Evolutionary conservation across 768 basidiomycete genomes (phyloP).

Genomic region (Lentinula sp.): DNA sequence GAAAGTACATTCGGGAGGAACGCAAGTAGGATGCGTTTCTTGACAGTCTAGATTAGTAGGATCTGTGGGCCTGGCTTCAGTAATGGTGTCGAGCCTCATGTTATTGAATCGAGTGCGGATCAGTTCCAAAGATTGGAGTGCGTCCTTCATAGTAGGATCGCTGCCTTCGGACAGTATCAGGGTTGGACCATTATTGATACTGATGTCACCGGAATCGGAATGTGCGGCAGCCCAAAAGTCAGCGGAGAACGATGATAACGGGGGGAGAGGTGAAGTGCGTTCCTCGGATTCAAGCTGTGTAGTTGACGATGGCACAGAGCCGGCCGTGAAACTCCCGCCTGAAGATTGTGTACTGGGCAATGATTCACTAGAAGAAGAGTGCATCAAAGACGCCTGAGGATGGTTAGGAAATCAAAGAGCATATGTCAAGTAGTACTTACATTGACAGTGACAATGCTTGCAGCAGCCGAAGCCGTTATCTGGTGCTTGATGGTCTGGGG

Average conservation of each 20-base stretch:
- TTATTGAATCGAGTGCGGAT: background rate
- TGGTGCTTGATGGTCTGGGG: background rate
- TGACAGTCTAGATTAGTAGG: background rate
- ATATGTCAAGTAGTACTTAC: background rate
- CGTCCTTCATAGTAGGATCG: background rate
- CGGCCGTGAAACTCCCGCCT: background rate
- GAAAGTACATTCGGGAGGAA: background rate
- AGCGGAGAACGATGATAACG: background rate
- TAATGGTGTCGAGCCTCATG: background rate
- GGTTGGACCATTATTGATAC: too few species aligned
- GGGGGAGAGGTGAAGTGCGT: background rate
- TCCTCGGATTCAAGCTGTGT: background rate
- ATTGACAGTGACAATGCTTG: background rate
- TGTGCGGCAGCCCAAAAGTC: background rate
- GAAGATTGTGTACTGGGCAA: background rate
- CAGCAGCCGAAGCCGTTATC: background rate
- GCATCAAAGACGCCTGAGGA: background rate
- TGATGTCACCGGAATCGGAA: too few species aligned
- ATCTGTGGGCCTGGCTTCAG: background rate
- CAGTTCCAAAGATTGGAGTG: background rate
- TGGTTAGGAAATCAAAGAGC: background rate
- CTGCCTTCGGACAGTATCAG: background rate
- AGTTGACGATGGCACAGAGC: background rate
- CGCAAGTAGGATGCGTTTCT: background rate
- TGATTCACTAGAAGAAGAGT: background rate